Evolutionary conservation across 257 asterid genomes (phyloP), one percentile per base, ranked within the genome.

Genomic region (Solanum tarapatanum): DNA sequence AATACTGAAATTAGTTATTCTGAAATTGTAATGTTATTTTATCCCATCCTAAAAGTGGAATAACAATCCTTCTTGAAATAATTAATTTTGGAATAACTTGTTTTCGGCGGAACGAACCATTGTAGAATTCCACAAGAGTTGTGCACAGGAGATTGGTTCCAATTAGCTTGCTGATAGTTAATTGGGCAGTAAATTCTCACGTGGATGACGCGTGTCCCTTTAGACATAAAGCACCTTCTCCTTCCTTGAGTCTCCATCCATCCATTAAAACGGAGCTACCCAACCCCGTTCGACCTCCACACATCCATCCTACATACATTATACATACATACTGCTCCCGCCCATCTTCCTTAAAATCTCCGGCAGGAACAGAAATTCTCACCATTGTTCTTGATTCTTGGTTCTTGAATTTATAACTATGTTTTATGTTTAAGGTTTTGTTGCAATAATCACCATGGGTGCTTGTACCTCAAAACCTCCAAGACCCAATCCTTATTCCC

Each of bases 401-500:
- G 5, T 70, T 70, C 43, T 80, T 80, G 66, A 80, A 80, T 26
- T 17, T 17, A 37, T 6, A 26, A 80, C 39, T 45, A 82, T 82
- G 85, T 82, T 48, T 17, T 28, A 14, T 74, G 48, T 14, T 14
- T 77, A 77, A 77, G 62, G 9, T 39, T 24, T 35, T 77, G 58
- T 77, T 24, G 62, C 17, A 13, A 79, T 17, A 24, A 79, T 43
- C 55, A 73, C 28, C 72, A 93, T 94, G 97, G 97, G 97, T 55
- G 87, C 88, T 84, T 90, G 92, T 93, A 62, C 86, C 80, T 94
- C 98, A 45, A 93, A 92, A 88, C 96, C 94, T 17, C 87, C 82
- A 26, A 92, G 90, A 68, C 91, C 92, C 80, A 94, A 94, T 70
- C 98, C 98, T n/a, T 93, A 89, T 89, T 82, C 94, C 39, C 60